Evolutionary conservation across 2,329 filamentous ascomycete species (phyloP), one percentile per base, ranked within the genome.

Genomic region (Hypomyces rosellus): DNA sequence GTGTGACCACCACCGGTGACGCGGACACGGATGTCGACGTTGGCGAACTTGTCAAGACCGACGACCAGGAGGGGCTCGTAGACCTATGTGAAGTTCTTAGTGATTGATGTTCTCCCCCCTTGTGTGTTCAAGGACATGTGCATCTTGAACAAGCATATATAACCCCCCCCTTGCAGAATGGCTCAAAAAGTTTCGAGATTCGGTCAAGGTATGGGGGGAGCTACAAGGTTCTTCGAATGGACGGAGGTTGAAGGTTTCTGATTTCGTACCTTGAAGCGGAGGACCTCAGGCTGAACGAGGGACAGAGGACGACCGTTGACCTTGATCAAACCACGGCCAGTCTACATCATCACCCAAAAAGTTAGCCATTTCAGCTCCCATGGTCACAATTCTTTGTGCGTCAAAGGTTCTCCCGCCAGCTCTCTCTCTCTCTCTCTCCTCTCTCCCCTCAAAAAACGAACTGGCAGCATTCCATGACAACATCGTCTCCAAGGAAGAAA

Each of bases 21-120:
- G 70, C 91, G 88, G 73, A 97, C 89, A 65, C 93, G 88, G 80
- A 99, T 96, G 76, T 99, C 93, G 74, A 97, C 89, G 70, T 87
- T 82, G 70, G 88, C 84, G 80, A 96, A 96, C 79, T 96, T 97
- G 80, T 99, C 93, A 69, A 95, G 84, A 65, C 93, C 93, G 71
- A 97, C 84, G 71, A 99, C 88, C 67, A 99, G 86, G 75, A 99
- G 79, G 66, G 93, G 93, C 80, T 99, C 93, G 86, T 99, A 99
- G 78, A 97, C 91, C 84, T 88, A 64, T 9, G 16, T 15, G 6
- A 44, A 45, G 56, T 44, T 65, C 55, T 48, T 50, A 41, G 51
- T 57, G 54, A 30, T 30, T 30, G 25, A 30, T 30, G 25, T 30
- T 30, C 25, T 6, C 25, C 9, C 25, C 25, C 25, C 9, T 30